A percentile compares a stretch with the other conserved stretches of the same genome.
Conservation (phyloP, 2,329 filamentous ascomycete genomes). For the Fusarium proliferatum region DNA sequence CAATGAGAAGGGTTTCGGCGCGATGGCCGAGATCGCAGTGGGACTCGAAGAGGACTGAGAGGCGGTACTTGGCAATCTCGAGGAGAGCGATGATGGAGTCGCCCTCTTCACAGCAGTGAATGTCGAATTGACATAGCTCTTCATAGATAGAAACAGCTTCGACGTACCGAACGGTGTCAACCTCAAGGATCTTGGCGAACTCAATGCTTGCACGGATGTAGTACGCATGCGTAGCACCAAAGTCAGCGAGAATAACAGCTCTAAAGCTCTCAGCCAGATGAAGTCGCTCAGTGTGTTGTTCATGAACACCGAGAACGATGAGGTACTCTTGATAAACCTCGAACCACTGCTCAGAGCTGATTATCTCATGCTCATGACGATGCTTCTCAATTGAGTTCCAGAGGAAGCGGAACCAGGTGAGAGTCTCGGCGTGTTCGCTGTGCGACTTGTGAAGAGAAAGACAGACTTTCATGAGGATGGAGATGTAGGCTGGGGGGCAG, state of each 20-base stretch:
- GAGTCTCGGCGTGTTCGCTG: background rate
- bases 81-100: background rate
- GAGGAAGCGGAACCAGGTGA: background rate
- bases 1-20: background rate
- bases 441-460: background rate
- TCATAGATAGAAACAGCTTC: constrained; percentile 6
- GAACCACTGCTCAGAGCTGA: constrained; percentile 1
- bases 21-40: background rate
- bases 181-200: background rate
- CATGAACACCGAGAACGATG: background rate
- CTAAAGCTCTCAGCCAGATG: background rate
- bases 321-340: constrained; percentile 7
- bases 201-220: background rate
- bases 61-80: constrained; percentile 2
- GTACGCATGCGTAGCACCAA: background rate
- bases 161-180: background rate
- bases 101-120: background rate
- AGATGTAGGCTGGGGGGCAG: background rate
- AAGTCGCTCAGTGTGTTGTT: background rate
- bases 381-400: constrained; percentile 7
- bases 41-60: background rate
- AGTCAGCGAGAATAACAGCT: background rate
- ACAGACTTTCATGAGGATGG: background rate
- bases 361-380: background rate
- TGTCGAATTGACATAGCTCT: background rate